Evolutionary conservation across 345 rosid species (phyloP).

Genomic region (Angophora floribunda): DNA sequence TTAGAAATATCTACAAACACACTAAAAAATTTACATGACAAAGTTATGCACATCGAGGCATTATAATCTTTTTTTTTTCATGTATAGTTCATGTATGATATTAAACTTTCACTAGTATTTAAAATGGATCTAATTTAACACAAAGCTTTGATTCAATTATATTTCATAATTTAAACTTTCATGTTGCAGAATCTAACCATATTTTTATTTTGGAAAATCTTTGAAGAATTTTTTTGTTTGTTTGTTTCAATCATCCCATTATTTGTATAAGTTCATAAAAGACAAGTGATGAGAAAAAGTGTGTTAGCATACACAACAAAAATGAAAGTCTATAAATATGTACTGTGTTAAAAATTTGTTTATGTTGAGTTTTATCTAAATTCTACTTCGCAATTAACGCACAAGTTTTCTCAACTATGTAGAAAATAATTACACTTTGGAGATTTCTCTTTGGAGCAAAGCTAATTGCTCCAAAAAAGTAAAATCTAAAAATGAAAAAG

Average conservation of each 20-base stretch:
- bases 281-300: background rate
- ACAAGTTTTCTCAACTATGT: background rate
- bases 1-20: too few species aligned
- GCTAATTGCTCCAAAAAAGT: background rate
- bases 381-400: too few species aligned
- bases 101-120: background rate
- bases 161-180: background rate
- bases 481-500: background rate
- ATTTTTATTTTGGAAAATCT: background rate
- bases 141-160: background rate
- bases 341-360: too few species aligned
- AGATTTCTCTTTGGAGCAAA: background rate
- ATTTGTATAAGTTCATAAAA: too few species aligned
- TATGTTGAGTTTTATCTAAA: too few species aligned
- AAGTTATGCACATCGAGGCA: too few species aligned
- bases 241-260: too few species aligned
- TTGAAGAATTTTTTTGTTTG: background rate
- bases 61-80: too few species aligned
- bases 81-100: background rate
- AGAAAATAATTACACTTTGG: too few species aligned
- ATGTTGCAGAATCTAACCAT: background rate
- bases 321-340: background rate
- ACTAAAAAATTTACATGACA: too few species aligned
- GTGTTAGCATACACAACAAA: background rate
- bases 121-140: too few species aligned